Evolutionary conservation across 495 filamentous ascomycete genomes (phyloP), one percentile per base, ranked within the genome.

Genomic region (Chaetomium fimeti): DNA sequence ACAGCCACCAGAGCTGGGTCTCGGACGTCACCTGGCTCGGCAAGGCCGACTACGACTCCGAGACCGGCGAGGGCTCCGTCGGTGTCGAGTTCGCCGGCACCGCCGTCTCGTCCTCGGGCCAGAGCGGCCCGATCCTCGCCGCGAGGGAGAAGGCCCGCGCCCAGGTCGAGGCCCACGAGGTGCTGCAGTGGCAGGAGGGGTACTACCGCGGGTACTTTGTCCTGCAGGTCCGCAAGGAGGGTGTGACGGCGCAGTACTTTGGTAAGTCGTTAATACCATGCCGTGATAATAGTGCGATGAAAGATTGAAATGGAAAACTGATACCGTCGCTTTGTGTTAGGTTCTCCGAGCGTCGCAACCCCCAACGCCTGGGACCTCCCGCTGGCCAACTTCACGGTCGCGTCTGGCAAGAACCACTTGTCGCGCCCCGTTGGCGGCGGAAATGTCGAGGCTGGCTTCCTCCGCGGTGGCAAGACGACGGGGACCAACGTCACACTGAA

Each of bases 131-230:
- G 9, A 71, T 85, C 51, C 67, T 66, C 6, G 69, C 59, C 18
- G 81, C 82, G 8, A 77, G 80, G 58, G 70, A 70, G 42, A 61
- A 62, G 42, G 77, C 79, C n/a, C 62, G 75, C 16, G 73, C 69
- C 36, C 74, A 85, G 20, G 76, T 83, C n/a, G 66, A 69, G n/a
- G 74, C 72, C 47, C 88, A 86, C 65, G 55, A 71, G 13, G 84
- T 86, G 62, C 76, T 89, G 24, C 83, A 86, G 66, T 89, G 85
- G 85, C 82, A 84, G 51, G 86, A 88, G 45, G 69, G 83, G 13
- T 88, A 87, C 69, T 89, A 88, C 69, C 76, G 86, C 53, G 86
- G 83, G 0, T 85, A 84, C 49, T 88, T 83, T 67, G 80, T 85
- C 42, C 70, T 88, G 8, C 74, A 78, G 57, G 65, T 87, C 8